These are phyloP conservation scores for Leonotis leonurus DNA, from an alignment of 257 asterid genomes.

Conservation along the genomic window DNA sequence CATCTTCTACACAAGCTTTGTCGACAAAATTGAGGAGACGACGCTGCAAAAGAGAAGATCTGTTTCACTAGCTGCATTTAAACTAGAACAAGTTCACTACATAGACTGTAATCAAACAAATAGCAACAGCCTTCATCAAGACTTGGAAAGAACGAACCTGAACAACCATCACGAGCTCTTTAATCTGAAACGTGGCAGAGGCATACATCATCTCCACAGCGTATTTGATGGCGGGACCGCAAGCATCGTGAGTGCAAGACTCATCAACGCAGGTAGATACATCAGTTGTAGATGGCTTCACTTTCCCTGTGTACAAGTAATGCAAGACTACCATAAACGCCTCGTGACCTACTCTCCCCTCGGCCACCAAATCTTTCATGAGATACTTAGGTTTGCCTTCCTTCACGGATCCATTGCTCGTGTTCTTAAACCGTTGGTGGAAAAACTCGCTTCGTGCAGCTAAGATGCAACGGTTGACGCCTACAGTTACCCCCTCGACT, in stretches of 20 bases:
- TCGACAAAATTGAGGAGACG: slow-evolving; percentile 62
- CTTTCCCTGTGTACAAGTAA: slow-evolving; percentile 68
- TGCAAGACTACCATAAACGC: slow-evolving; percentile 36
- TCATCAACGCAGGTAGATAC: slow-evolving; percentile 78
- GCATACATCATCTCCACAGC: slow-evolving; percentile 88
- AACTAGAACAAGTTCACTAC: not conserved
- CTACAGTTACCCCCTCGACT: slow-evolving; percentile 55
- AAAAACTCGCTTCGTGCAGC: slow-evolving; percentile 62
- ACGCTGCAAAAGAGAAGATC: slow-evolving; percentile 39
- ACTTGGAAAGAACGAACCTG: slow-evolving; percentile 40
- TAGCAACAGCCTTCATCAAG: not conserved
- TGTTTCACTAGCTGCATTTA: not conserved
- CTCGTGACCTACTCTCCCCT: slow-evolving; percentile 52
- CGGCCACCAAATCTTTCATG: slow-evolving; percentile 43
- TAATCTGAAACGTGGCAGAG: slow-evolving; percentile 64
- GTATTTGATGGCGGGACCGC: slow-evolving; percentile 73
- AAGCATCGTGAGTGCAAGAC: slow-evolving; percentile 69
- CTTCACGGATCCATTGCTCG: slow-evolving; percentile 8
- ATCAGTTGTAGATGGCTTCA: slow-evolving; percentile 52
- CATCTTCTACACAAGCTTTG: slow-evolving; percentile 69
- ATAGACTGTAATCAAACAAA: not conserved
- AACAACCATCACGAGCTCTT: slow-evolving; percentile 61
- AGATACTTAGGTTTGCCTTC: slow-evolving; percentile 55
- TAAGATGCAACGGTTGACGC: slow-evolving; percentile 73
- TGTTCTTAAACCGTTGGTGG: slow-evolving; percentile 37